Evolutionary conservation across 805 yeast genomes (phyloP), one percentile per base, ranked within the genome.

Genomic region (Metschnikowia gelsemii): DNA sequence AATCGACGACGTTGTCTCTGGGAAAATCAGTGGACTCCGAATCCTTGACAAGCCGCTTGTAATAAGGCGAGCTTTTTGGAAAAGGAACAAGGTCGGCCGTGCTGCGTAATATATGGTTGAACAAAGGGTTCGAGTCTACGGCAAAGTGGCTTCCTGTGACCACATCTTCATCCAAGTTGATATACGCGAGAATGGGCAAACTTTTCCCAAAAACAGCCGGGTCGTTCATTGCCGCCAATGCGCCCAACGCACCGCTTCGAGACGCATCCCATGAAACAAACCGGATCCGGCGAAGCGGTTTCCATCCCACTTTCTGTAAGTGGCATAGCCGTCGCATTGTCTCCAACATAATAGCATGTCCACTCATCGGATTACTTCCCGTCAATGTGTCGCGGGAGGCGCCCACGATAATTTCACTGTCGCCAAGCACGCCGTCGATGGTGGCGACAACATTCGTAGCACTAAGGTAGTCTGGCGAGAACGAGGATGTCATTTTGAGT

Each of bases 251-350:
- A 2, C 68, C 70, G 35, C 57, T 56, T 21, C 57, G 56, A 6
- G 64, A 52, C 1, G 67, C 73, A 43, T 70, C 75, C 70, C 72
- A 68, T 1, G 70, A 64, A 2, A 69, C 58, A 50, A 70, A 68
- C 38, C 63, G 59, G 28, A 70, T 63, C 9, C 57, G 60, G 31
- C 75, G 55, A 24, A 68, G 52, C 1, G 75, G 75, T 44, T 59
- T 63, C 75, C 75, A 70, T 2, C 75, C 75, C 32, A 59, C 33
- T 22, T 53, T 47, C 13, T 50, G 52, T 40, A 70, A 55, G 36
- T 56, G 51, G 16, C 61, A 58, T 37, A 61, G 62, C 33, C 64
- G 61, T 13, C 68, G 51, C 62, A 70, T 61, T 5, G 66, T 58
- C 42, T 70, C 74, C 27, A 70, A 54, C 43, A 70, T 46, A 14